phyloP scores from a whole-genome alignment of 345 rosid species.

The Camelina hispida region DNA sequence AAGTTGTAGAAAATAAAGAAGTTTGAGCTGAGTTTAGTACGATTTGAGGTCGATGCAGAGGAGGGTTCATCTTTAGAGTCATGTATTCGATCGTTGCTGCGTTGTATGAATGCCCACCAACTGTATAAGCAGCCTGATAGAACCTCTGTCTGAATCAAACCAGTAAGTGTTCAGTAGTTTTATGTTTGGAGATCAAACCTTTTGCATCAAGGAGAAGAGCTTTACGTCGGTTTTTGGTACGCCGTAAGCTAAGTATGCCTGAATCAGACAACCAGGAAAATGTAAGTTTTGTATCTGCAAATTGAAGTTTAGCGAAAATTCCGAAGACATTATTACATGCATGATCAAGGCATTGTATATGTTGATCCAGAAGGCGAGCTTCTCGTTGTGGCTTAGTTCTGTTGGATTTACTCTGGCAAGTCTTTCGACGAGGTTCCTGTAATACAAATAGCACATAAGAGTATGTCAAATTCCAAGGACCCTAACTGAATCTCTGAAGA shows the following conservation, averaged over 20 bases:
- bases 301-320: background rate
- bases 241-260: conserved; percentile 97
- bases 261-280: conserved; percentile 20
- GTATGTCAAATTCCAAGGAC: conserved; percentile 28
- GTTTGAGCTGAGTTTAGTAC: conserved; percentile 46
- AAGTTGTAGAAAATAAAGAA: conserved; percentile 16
- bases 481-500: background rate
- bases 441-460: background rate
- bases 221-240: conserved; percentile 92
- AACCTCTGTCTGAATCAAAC: conserved; percentile 31
- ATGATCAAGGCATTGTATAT: conserved; percentile 93
- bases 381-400: conserved; percentile 71
- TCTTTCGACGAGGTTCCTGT: conserved; percentile 60
- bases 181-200: conserved; percentile 54
- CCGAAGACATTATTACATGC: conserved; percentile 60
- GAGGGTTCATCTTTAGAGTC: conserved; percentile 87
- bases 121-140: conserved; percentile 87
- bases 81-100: conserved; percentile 80
- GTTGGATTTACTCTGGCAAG: conserved; percentile 84
- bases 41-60: conserved; percentile 82
- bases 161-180: conserved; percentile 26
- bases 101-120: conserved; percentile 87
- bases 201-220: conserved; percentile 94
- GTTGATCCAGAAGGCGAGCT: conserved; percentile 97
- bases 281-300: conserved; percentile 16